phyloP scores from a whole-genome alignment of 306 rosid species.

The Trifolium pratense region DNA sequence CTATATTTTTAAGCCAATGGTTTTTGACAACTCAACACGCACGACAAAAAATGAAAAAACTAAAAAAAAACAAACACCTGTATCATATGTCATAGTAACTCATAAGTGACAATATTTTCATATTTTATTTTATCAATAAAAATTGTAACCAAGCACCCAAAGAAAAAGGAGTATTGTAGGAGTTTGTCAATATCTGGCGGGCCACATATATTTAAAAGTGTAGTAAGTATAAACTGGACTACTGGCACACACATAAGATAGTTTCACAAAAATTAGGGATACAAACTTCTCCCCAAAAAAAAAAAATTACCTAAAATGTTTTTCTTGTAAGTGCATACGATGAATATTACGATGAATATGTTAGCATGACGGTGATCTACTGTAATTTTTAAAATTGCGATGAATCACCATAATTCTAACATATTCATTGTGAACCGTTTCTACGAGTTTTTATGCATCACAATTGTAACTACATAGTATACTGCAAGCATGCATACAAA shows the following conservation, averaged over 20 bases:
- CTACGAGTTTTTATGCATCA: too few relatives aligned
- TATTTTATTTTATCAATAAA: neutral
- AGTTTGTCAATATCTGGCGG: conserved; percentile 31
- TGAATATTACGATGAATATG: too few relatives aligned
- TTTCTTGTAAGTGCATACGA: neutral
- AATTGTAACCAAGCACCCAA: neutral
- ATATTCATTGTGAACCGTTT: too few relatives aligned
- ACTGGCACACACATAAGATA: neutral
- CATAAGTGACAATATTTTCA: neutral
- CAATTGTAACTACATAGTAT: too few relatives aligned
- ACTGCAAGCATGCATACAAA: neutral
- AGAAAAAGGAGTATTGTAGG: neutral
- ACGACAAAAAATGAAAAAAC: neutral
- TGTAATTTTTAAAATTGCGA: too few relatives aligned
- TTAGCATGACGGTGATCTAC: too few relatives aligned
- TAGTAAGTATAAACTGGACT: neutral
- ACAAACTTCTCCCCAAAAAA: too few relatives aligned
- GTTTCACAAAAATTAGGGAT: too few relatives aligned
- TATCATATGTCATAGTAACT: neutral
- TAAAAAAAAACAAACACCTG: neutral
- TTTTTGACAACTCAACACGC: conserved; percentile 23
- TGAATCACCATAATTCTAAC: too few relatives aligned
- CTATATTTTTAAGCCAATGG: neutral
- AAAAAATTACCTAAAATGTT: too few relatives aligned
- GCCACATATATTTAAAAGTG: conserved; percentile 24